Evolutionary conservation across 2,329 filamentous ascomycete species (phyloP).

Genomic region (Fonsecaea monophora): DNA sequence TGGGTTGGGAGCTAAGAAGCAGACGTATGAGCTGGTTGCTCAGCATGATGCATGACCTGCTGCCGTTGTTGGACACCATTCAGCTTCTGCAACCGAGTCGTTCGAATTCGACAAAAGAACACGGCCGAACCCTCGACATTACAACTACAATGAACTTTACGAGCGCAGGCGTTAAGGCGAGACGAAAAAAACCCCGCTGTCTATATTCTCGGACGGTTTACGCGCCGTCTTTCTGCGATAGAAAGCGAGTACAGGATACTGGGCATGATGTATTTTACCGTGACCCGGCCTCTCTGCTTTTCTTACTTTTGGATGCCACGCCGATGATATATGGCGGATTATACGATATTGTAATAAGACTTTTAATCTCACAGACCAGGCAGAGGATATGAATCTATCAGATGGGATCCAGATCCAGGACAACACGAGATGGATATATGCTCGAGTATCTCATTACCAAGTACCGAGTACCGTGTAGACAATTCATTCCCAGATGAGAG

Average conservation of each 20-base stretch:
- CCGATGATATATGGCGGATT: not conserved
- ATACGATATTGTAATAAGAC: conserved; percentile 8
- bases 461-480: no score
- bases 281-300: not conserved
- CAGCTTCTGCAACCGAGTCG: not conserved
- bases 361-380: not conserved
- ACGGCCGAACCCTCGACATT: not conserved
- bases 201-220: not conserved
- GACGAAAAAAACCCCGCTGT: not conserved
- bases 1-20: conserved; percentile 18
- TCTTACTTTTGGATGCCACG: not conserved
- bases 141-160: not conserved
- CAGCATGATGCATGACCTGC: conserved; percentile 36
- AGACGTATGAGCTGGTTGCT: conserved; percentile 31
- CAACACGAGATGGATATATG: not conserved
- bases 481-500: no score
- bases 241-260: not conserved
- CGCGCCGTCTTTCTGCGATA: not conserved
- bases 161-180: conserved; percentile 25
- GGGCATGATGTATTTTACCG: not conserved
- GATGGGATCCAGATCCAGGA: not conserved
- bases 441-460: no score
- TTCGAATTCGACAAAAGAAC: not conserved
- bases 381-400: no score
- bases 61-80: not conserved